Evolutionary conservation across 2,329 filamentous ascomycete genomes (phyloP), one percentile per base, ranked within the genome.

Genomic region (Penicillium paneum): DNA sequence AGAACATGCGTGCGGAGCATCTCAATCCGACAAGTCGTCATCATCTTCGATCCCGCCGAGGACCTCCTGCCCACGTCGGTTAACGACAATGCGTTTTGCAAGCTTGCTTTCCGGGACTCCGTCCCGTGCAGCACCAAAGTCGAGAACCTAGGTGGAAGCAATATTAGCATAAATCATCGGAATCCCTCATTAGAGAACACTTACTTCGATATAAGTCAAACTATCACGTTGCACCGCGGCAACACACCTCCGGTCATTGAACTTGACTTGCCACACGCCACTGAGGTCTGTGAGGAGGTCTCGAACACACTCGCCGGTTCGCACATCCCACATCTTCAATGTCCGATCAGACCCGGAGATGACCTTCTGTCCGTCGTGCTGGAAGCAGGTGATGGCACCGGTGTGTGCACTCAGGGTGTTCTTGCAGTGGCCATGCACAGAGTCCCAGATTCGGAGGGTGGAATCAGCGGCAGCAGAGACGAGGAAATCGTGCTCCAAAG

Each of bases 221-320:
- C 86, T 87, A 62, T 96, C 91, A 52, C 94, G 84, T 78, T 99
- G 94, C 53, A 99, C 94, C 41, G 94, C 94, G 56, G 94, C 94
- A 54, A 99, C 94, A 71, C 94, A 99, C 71, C 93, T 84, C 63
- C 94, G 83, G 69, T 95, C 91, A 67, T 99, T 92, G 76, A 99
- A 99, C 67, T 94, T 94, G 67, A 99, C 94, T 77, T 99, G 94
- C 94, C 94, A 99, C 8, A 99, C 94, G n/a, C 93, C 92, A 63
- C 88, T 93, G 34, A 99, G 81, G 67, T 97, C 92, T 13, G 91
- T 96, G 67, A 99, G 80, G 39, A 99, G 82, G 73, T 99, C 93
- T 63, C 93, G 89, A 49, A 96, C 86, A 71, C 91, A 97, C 66
- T 97, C 89, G 45, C 94, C 94, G 1, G 88, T 96, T 66, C 86